Percentiles rank a stretch among this genome's conserved stretches.
Conservation (phyloP, 345 rosid genomes). For the Brassica nigra region DNA sequence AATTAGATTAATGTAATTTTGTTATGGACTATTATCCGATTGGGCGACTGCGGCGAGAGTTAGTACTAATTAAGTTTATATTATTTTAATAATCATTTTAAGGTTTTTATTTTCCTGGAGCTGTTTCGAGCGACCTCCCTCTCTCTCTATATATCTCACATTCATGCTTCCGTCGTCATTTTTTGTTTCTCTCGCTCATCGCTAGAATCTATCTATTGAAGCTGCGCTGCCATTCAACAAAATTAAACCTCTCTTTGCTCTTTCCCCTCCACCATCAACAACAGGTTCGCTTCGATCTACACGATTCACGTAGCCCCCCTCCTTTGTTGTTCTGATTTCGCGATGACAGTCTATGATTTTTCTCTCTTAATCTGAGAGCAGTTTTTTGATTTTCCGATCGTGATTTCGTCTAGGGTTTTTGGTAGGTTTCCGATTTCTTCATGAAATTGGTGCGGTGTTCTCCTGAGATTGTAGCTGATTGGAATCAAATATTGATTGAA, state of each 20-base stretch:
- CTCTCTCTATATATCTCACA: conserved; percentile 23
- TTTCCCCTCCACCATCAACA: conserved; percentile 23
- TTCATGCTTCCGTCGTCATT: conserved; percentile 38
- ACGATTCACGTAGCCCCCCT: background rate
- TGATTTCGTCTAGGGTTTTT: conserved; percentile 25
- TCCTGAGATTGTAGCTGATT: conserved; percentile 23
- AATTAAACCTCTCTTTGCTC: conserved; percentile 41
- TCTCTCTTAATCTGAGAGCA: conserved; percentile 29
- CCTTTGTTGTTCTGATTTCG: background rate
- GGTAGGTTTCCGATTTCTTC: conserved; percentile 22
- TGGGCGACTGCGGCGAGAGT: background rate
- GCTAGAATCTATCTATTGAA: conserved; percentile 48
- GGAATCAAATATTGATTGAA: background rate
- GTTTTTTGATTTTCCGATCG: conserved; percentile 31
- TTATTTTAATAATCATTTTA: background rate
- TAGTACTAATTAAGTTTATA: background rate
- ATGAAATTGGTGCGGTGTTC: background rate
- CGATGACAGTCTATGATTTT: conserved; percentile 10
- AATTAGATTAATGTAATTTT: background rate
- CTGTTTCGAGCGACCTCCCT: conserved; percentile 45
- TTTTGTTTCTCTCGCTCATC: conserved; percentile 13
- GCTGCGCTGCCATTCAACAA: conserved; percentile 35
- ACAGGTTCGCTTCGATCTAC: conserved; percentile 62
- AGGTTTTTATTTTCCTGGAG: conserved; percentile 24
- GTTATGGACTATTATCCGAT: background rate